These are phyloP conservation scores for Hanseniaspora singularis DNA, from an alignment of 805 yeast genomes.

Conservation along the genomic window DNA sequence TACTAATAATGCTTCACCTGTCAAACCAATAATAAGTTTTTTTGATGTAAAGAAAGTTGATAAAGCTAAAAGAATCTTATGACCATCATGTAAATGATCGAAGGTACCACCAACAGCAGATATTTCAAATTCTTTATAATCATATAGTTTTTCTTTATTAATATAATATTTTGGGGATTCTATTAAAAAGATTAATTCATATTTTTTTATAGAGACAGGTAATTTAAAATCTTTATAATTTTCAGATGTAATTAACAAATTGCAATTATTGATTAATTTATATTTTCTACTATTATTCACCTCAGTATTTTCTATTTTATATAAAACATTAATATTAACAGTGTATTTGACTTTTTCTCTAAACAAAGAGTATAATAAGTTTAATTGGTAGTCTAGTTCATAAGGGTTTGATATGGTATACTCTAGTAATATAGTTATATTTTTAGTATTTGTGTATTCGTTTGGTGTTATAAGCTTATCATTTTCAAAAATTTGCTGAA, in stretches of 20 bases:
- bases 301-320: neutral
- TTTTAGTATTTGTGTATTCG: neutral
- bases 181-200: no score
- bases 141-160: conserved; percentile 13
- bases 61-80: conserved; percentile 67
- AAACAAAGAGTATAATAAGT: neutral
- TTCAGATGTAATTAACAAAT: no score
- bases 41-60: conserved; percentile 48
- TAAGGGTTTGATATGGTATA: conserved; percentile 1
- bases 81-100: conserved; percentile 94
- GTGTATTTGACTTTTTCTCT: conserved; percentile 3
- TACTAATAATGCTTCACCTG: conserved; percentile 58
- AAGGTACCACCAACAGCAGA: conserved; percentile 90
- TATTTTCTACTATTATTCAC: neutral
- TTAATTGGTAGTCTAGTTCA: conserved; percentile 11
- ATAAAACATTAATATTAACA: conserved; percentile 6
- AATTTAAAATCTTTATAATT: no score
- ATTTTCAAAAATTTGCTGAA: neutral
- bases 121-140: conserved; percentile 26
- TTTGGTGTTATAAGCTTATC: neutral
- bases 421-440: conserved; percentile 3
- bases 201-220: no score
- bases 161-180: neutral
- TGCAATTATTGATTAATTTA: no score
- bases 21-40: conserved; percentile 65